Evolutionary conservation across 306 rosid species (phyloP), one percentile per base, ranked within the genome.

Genomic region (Carpinus viminea): DNA sequence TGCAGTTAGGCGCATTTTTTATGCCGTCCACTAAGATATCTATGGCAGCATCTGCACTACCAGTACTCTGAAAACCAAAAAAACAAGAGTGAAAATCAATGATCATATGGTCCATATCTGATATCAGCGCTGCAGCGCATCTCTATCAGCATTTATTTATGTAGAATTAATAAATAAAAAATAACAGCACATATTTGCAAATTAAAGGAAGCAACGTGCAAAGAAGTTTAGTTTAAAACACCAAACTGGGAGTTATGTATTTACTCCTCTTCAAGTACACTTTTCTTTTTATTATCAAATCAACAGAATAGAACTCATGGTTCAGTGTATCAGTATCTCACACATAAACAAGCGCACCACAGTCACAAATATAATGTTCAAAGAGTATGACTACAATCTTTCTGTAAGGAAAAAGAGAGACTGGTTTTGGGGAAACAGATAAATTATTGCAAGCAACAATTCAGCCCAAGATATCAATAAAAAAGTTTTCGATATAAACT

Each of bases 11-110:
- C 81, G 87, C 82, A 60, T 74, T 85, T 81, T 82, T 88, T 74
- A 92, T 79, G 65, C 98, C 98, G 74, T 87, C 96, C 75, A 91
- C 68, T 70, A 94, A 86, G 87, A 94, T 76, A 74, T 87, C 92
- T 85, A 84, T 85, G 20, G 96, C 92, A 83, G 88, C 91, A 81
- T 92, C 96, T 81, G 80, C 84, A 17, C 81, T 75, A 68, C 83
- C 79, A 76, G 97, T 79, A 85, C 87, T 84, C 98, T 94, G 83
- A 50, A 80, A 64, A 70, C 80, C 74, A 75, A 68, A 76, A 34
- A 83, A 57, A 83, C 62, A 56, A 54, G 11, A 12, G 12, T 56
- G 76, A 76, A 34, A 70, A n/a, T 81, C 53, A 77, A 69, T 77
- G 62, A 36, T 41, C 45, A 41, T 41, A 41, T 41, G 45, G 45